These are phyloP conservation scores for Sicyos baderoa DNA, from an alignment of 306 rosid species.

Conservation along the genomic window DNA sequence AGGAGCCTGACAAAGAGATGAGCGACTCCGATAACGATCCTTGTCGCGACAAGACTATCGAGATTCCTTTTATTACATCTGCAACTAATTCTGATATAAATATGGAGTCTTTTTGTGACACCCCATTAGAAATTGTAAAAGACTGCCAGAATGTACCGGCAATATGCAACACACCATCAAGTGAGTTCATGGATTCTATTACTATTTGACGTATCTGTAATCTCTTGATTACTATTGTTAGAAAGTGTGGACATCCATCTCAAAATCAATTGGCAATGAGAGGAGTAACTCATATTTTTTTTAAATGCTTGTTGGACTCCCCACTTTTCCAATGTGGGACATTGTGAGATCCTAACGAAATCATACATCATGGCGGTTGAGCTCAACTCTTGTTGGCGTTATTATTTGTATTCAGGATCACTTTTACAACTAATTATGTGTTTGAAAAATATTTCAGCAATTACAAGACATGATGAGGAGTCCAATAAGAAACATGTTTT, in stretches of 20 bases:
- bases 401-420: not conserved
- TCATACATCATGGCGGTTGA: too few relatives aligned
- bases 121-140: slow-evolving; percentile 15
- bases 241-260: too few relatives aligned
- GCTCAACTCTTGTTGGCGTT: not conserved
- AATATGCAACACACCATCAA: slow-evolving; percentile 30
- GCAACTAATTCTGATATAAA: slow-evolving; percentile 19
- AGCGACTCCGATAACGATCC: slow-evolving; percentile 12
- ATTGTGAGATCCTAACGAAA: too few relatives aligned
- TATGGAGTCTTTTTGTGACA: slow-evolving; percentile 12
- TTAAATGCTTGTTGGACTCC: too few relatives aligned
- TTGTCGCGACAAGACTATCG: slow-evolving; percentile 12
- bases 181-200: slow-evolving; percentile 12
- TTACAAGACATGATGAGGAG: slow-evolving; percentile 27
- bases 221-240: too few relatives aligned
- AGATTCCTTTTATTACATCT: slow-evolving; percentile 14
- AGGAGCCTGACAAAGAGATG: slow-evolving; percentile 15
- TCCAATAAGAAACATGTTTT: slow-evolving; percentile 15
- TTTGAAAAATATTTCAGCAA: slow-evolving; percentile 12
- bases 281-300: too few relatives aligned
- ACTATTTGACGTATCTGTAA: too few relatives aligned
- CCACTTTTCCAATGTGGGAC: too few relatives aligned
- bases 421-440: slow-evolving; percentile 2
- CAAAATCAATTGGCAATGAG: too few relatives aligned
- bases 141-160: slow-evolving; percentile 25